These are phyloP conservation scores for Wickerhamiella azymoides DNA, from an alignment of 805 yeast species.

Conservation along the genomic window DNA sequence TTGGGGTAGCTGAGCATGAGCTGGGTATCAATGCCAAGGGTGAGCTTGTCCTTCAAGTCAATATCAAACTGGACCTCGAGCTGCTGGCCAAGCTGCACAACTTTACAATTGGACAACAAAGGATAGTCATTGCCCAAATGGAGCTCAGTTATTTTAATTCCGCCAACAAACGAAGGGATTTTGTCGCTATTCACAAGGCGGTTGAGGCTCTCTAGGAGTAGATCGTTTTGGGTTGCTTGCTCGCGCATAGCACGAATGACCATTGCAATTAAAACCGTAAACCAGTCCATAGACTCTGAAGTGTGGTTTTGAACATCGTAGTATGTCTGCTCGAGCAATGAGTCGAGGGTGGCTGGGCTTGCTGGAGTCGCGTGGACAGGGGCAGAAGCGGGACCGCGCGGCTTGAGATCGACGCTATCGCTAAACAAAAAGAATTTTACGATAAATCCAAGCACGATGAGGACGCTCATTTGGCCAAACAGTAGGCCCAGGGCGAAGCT, in stretches of 20 bases:
- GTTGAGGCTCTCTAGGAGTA: slow-evolving; percentile 57
- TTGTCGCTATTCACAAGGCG: slow-evolving; percentile 28
- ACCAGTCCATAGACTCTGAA: slow-evolving; percentile 93
- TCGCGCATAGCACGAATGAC: slow-evolving; percentile 71
- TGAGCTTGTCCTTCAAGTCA: slow-evolving; percentile 68
- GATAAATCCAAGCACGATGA: slow-evolving; percentile 26
- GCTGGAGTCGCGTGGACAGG: slow-evolving; percentile 19
- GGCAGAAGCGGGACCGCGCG: slow-evolving; percentile 9
- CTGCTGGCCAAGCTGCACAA: slow-evolving; percentile 24
- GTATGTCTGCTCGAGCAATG: slow-evolving; percentile 77
- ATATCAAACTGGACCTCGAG: slow-evolving; percentile 79
- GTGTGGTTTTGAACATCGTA: slow-evolving; percentile 79
- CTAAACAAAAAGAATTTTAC: slow-evolving; percentile 31
- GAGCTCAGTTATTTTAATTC: slow-evolving; percentile 67
- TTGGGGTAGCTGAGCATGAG: slow-evolving; percentile 64
- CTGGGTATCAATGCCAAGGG: slow-evolving; percentile 68
- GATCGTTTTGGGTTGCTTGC: slow-evolving; percentile 79
- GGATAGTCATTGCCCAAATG: slow-evolving; percentile 94
- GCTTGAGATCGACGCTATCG: slow-evolving; percentile 23
- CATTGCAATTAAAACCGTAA: slow-evolving; percentile 86
- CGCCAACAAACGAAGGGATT: slow-evolving; percentile 69
- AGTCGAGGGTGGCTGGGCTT: slow-evolving; percentile 18
- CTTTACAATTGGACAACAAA: slow-evolving; percentile 83
- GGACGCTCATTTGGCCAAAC: slow-evolving; percentile 30
- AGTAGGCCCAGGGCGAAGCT: slow-evolving; percentile 26